These are phyloP conservation scores for Ogataea nakhonphanomensis DNA, from an alignment of 805 yeast species.

Conservation along the genomic window DNA sequence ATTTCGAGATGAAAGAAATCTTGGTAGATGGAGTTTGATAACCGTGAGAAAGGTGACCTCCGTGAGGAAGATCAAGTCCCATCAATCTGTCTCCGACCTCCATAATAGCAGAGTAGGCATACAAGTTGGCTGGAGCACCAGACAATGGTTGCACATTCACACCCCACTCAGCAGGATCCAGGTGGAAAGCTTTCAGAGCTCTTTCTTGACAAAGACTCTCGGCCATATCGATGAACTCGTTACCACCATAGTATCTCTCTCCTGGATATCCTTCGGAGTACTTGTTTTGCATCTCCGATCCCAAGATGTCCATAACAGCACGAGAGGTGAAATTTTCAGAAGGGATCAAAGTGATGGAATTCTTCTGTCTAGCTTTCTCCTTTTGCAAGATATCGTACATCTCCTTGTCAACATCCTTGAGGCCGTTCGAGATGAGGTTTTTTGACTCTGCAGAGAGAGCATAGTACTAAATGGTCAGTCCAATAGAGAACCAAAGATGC, in stretches of 20 bases:
- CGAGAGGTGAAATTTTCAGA: constrained; percentile 95
- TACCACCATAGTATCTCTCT: constrained; percentile 97
- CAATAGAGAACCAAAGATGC: not conserved
- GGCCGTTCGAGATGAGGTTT: constrained; percentile 57
- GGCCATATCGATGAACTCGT: constrained; percentile 87
- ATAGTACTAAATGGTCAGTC: constrained; percentile 3
- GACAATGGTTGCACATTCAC: constrained; percentile 94
- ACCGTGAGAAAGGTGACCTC: constrained; percentile 97
- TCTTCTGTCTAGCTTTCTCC: constrained; percentile 84
- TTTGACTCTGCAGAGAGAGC: constrained; percentile 43
- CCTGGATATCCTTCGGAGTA: constrained; percentile 99
- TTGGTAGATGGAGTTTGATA: constrained; percentile 88
- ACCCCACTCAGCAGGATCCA: constrained; percentile 87
- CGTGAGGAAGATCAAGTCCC: constrained; percentile 98
- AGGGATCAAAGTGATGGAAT: constrained; percentile 89
- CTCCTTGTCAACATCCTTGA: constrained; percentile 77
- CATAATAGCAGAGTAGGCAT: constrained; percentile 85
- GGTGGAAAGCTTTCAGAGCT: constrained; percentile 78
- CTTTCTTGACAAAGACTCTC: constrained; percentile 88
- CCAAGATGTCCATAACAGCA: constrained; percentile 90
- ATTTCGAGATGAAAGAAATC: constrained; percentile 87
- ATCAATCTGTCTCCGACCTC: constrained; percentile 88
- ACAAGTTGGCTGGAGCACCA: constrained; percentile 96
- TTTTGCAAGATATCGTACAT: constrained; percentile 71
- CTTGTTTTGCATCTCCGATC: constrained; percentile 96